These are phyloP conservation scores for Detonula confervacea DNA, from an alignment of 352 stramenopile species.

Conservation along the genomic window DNA sequence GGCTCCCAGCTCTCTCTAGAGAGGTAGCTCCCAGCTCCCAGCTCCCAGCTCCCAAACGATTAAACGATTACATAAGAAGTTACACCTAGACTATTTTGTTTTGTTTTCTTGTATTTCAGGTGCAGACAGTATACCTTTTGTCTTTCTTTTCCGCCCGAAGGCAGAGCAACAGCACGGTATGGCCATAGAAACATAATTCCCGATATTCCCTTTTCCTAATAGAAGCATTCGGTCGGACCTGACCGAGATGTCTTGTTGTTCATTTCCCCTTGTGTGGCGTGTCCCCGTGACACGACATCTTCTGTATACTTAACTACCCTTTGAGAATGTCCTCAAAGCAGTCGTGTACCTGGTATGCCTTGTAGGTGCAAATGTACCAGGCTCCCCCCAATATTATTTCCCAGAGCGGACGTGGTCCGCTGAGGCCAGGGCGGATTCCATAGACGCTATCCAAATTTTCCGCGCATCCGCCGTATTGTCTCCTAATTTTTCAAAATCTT, in stretches of 20 bases:
- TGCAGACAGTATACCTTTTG: constrained; percentile 8
- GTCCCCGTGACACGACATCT: background rate
- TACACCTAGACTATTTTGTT: constrained; percentile 2
- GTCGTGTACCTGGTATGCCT: background rate
- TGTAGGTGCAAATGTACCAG: constrained; percentile 1
- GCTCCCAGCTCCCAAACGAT: too few species aligned
- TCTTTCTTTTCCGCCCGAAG: constrained; percentile 16
- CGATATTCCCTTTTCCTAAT: background rate
- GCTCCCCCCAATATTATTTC: background rate
- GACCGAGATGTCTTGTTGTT: background rate
- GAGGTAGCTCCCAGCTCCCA: too few species aligned
- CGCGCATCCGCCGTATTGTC: background rate
- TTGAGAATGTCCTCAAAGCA: background rate
- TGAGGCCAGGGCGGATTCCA: background rate
- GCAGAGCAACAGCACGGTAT: constrained; percentile 1
- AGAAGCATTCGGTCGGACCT: background rate
- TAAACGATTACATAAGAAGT: background rate
- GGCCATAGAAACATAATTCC: background rate
- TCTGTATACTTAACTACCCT: background rate
- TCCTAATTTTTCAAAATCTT: constrained; percentile 4
- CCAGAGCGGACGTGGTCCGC: background rate
- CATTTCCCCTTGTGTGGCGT: background rate
- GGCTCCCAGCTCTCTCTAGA: too few species aligned
- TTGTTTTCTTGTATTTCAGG: background rate
- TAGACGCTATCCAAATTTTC: background rate